phyloP scores from a whole-genome alignment of 202 grass and related monocot species.

The Setaria italica region DNA sequence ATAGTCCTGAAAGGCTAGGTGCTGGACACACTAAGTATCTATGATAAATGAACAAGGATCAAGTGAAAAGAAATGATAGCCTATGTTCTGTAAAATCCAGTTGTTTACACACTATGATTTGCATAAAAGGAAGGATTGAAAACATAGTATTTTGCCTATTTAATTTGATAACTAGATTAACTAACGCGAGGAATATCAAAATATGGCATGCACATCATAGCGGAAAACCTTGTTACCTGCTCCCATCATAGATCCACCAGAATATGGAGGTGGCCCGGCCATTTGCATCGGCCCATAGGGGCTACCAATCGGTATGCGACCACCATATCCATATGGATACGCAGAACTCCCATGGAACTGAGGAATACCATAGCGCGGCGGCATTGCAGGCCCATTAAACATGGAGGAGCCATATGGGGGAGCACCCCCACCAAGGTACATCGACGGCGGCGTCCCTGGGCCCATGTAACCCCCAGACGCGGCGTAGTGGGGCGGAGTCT shows the following conservation, averaged over 20 bases:
- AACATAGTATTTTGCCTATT: neutral
- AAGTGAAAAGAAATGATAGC: neutral
- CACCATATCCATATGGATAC: constrained; percentile 72
- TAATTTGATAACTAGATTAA: neutral
- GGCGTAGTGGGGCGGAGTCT: constrained; percentile 57
- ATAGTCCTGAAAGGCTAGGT: neutral
- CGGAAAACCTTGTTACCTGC: constrained; percentile 47
- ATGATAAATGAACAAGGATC: neutral
- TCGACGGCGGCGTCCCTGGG: constrained; percentile 59
- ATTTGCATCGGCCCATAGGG: constrained; percentile 71
- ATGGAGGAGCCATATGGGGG: constrained; percentile 60
- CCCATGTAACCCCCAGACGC: constrained; percentile 58
- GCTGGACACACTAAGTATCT: neutral
- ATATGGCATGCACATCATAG: neutral
- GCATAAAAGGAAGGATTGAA: neutral
- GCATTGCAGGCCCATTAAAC: constrained; percentile 61
- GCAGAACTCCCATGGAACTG: constrained; percentile 72
- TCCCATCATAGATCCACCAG: constrained; percentile 67
- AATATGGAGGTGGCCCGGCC: constrained; percentile 61
- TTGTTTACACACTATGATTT: neutral
- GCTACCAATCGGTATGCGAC: constrained; percentile 66
- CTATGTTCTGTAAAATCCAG: neutral
- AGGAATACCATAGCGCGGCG: constrained; percentile 61
- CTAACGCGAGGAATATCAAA: constrained; percentile 9
- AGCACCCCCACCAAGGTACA: constrained; percentile 64